These are phyloP conservation scores for Kwoniella botswanensis DNA, from an alignment of 768 basidiomycete genomes.

Conservation along the genomic window DNA sequence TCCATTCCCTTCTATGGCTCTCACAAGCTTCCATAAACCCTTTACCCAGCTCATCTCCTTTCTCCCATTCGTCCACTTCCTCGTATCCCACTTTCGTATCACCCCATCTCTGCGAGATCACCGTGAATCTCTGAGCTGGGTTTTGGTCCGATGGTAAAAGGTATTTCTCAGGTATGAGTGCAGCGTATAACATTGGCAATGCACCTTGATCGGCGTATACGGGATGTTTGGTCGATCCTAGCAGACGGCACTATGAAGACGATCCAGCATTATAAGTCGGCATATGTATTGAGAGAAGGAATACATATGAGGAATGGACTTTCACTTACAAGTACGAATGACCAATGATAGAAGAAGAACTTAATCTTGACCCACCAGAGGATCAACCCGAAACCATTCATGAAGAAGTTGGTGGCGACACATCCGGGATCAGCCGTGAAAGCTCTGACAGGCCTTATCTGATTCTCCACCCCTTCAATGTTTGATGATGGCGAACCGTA, in stretches of 20 bases:
- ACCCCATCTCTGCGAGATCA: constrained; percentile 22
- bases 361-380: constrained; percentile 23
- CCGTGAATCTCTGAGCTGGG: constrained; percentile 35
- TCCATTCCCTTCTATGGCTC: constrained; percentile 35
- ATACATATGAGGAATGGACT: too few species aligned
- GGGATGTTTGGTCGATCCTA: constrained; percentile 45
- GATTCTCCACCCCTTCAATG: neutral
- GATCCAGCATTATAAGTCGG: neutral
- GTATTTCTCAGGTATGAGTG: constrained; percentile 35
- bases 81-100: constrained; percentile 33
- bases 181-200: constrained; percentile 42
- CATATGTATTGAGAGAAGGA: neutral
- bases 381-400: constrained; percentile 24
- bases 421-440: constrained; percentile 38
- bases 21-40: constrained; percentile 35
- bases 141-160: constrained; percentile 19
- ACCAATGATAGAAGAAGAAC: constrained; percentile 26
- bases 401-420: constrained; percentile 32
- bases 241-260: constrained; percentile 32
- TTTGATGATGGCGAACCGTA: constrained; percentile 2
- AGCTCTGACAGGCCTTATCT: constrained; percentile 23
- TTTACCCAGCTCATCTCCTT: constrained; percentile 31
- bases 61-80: constrained; percentile 42
- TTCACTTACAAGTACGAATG: constrained; percentile 37
- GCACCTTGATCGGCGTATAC: constrained; percentile 38